Percentiles rank a stretch among this genome's conserved stretches.
Conservation (phyloP, 176 grass and related monocot species). For the Avena insularis region DNA sequence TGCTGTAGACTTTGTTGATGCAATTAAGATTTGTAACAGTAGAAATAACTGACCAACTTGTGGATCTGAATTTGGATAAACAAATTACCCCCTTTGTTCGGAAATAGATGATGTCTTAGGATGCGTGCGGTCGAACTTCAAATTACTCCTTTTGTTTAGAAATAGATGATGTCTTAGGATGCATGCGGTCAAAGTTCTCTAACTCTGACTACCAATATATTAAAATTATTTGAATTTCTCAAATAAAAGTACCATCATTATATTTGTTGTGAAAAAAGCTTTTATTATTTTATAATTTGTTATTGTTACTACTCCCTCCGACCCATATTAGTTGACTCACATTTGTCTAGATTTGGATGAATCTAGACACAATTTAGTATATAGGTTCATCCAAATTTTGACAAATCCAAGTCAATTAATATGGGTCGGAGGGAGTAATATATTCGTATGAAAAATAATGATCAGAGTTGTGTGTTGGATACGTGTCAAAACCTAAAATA, state of each 20-base stretch:
- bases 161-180: neutral
- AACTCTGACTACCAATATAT: neutral
- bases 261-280: neutral
- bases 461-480: neutral
- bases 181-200: conserved; percentile 11
- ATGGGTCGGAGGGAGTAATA: neutral
- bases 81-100: neutral
- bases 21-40: conserved; percentile 22
- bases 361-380: no score
- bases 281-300: neutral
- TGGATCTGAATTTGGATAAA: conserved; percentile 31
- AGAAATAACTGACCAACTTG: conserved; percentile 4
- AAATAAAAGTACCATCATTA: neutral
- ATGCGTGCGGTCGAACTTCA: conserved; percentile 13
- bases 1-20: conserved; percentile 18
- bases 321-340: no score
- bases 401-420: no score
- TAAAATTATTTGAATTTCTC: neutral
- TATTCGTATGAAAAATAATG: conserved; percentile 10
- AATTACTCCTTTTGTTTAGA: neutral
- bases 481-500: neutral
- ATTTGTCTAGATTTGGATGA: no score
- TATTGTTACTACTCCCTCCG: neutral
- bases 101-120: neutral
- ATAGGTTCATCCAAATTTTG: no score